Percentiles rank a stretch among this genome's conserved stretches.
Evolutionary conservation across 2,329 filamentous ascomycete genomes (phyloP).

Genomic region (Chrysosphaeria jannelii): DNA sequence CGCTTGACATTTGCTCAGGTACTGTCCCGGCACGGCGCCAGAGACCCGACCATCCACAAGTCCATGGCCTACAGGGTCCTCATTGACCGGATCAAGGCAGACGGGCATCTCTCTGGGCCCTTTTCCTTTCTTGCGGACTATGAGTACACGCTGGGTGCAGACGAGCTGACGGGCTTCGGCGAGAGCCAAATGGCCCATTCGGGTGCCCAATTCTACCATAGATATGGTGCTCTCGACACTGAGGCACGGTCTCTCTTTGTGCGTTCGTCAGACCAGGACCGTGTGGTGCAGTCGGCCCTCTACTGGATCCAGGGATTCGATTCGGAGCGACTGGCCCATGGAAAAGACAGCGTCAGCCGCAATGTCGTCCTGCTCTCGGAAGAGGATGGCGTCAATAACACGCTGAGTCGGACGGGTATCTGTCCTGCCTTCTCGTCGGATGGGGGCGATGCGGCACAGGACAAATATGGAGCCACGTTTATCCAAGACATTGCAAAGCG

Average conservation of each 20-base stretch:
- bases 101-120: constrained; percentile 28
- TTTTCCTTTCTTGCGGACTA: constrained; percentile 46
- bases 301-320: constrained; percentile 55
- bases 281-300: constrained; percentile 25
- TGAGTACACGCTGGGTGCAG: constrained; percentile 26
- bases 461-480: constrained; percentile 30
- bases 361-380: constrained; percentile 40
- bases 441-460: constrained; percentile 19
- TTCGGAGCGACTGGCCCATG: constrained; percentile 13
- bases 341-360: constrained; percentile 3
- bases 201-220: constrained; percentile 42
- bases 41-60: constrained; percentile 48
- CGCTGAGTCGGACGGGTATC: constrained; percentile 34
- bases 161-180: constrained; percentile 30
- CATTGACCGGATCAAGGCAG: constrained; percentile 36
- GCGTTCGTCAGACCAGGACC: constrained; percentile 13
- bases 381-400: constrained; percentile 39
- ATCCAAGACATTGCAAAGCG: constrained; percentile 34
- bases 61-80: constrained; percentile 29
- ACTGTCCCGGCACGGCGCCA: constrained; percentile 58
- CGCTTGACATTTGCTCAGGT: constrained; percentile 51
- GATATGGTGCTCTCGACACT: too few relatives aligned
- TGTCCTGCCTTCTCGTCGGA: constrained; percentile 39
- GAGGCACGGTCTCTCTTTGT: constrained; percentile 23
- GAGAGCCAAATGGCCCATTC: constrained; percentile 42